Percentiles rank a stretch among this genome's conserved stretches.
These are phyloP conservation scores for Tubosaeta sp. DNA, from an alignment of 768 basidiomycete genomes.

Conservation along the genomic window DNA sequence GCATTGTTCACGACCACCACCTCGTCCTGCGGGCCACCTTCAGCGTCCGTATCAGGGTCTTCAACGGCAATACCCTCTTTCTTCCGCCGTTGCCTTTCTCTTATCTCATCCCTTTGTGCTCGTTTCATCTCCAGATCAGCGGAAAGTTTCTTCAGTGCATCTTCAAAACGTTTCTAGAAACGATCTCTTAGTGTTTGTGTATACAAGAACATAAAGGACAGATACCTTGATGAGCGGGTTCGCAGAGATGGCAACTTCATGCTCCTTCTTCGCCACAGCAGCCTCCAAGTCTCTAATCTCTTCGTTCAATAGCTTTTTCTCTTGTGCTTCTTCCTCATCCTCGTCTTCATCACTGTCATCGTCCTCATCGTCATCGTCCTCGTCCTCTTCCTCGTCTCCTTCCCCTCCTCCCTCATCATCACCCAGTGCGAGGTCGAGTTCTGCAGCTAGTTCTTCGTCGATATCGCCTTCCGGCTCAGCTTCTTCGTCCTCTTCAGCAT, in stretches of 20 bases:
- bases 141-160: constrained; percentile 82
- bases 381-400: constrained; percentile 69
- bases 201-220: neutral
- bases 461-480: constrained; percentile 74
- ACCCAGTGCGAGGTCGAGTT: constrained; percentile 78
- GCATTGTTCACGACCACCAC: constrained; percentile 27
- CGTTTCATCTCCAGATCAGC: constrained; percentile 84
- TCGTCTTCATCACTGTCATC: constrained; percentile 64
- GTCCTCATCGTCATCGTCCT: constrained; percentile 47
- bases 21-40: constrained; percentile 35
- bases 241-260: constrained; percentile 75
- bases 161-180: constrained; percentile 84
- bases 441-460: constrained; percentile 84
- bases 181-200: neutral
- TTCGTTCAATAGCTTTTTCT: constrained; percentile 76
- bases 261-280: constrained; percentile 80
- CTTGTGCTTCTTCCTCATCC: constrained; percentile 76
- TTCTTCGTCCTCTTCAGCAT: constrained; percentile 56
- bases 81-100: constrained; percentile 65
- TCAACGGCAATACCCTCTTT: constrained; percentile 57
- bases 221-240: constrained; percentile 84
- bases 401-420: constrained; percentile 58
- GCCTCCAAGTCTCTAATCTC: constrained; percentile 87
- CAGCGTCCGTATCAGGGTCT: constrained; percentile 40
- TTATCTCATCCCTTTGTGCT: constrained; percentile 73